Evolutionary conservation across 177 flowering plant species (phyloP).

Genomic region (Vitis hybrid): DNA sequence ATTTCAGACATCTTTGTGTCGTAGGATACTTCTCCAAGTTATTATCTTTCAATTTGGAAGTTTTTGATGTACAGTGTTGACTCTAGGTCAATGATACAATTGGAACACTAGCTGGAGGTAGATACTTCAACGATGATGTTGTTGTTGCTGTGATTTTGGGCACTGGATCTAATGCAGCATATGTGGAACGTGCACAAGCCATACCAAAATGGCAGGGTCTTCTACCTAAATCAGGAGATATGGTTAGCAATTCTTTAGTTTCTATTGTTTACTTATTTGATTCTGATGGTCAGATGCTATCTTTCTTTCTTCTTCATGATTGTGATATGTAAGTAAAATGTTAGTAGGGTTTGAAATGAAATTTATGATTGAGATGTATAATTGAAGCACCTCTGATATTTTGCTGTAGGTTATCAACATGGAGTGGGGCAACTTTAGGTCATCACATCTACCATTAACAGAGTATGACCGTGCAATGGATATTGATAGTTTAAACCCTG

Average conservation of each 20-base stretch:
- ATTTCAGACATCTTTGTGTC: neutral
- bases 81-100: constrained; percentile 81
- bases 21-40: neutral
- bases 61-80: neutral
- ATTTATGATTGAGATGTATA: too few relatives aligned
- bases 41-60: neutral
- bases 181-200: constrained; percentile 37
- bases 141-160: constrained; percentile 54
- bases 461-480: constrained; percentile 74
- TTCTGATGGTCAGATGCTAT: neutral
- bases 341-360: too few relatives aligned
- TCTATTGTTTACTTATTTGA: neutral
- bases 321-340: too few relatives aligned
- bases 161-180: constrained; percentile 77
- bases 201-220: constrained; percentile 44
- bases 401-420: constrained; percentile 71
- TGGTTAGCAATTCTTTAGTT: constrained; percentile 23
- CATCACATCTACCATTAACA: constrained; percentile 80
- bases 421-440: constrained; percentile 92
- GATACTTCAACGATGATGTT: constrained; percentile 47
- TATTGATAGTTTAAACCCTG: constrained; percentile 76
- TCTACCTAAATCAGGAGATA: constrained; percentile 38
- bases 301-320: neutral
- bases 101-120: constrained; percentile 87
- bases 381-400: neutral